Evolutionary conservation across 2,329 filamentous ascomycete species (phyloP).

Genomic region (Colletotrichum destructivum): DNA sequence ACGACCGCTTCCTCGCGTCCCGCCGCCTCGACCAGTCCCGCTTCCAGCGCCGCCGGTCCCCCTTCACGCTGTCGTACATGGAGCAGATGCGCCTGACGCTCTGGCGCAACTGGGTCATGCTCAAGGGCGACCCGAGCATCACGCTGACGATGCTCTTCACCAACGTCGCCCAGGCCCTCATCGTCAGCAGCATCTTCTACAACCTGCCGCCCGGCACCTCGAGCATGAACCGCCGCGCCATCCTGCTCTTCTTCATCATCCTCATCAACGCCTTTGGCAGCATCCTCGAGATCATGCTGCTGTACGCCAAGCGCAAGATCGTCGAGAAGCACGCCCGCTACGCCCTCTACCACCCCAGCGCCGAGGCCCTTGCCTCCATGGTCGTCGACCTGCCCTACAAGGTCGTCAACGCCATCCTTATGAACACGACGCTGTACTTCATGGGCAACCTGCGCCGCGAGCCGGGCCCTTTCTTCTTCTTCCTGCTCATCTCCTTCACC

Average conservation of each 20-base stretch:
- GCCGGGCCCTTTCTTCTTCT: constrained; percentile 76
- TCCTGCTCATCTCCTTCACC: constrained; percentile 72
- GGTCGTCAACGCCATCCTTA: constrained; percentile 49
- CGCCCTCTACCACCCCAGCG: constrained; percentile 57
- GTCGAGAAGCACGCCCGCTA: constrained; percentile 59
- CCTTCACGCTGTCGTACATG: constrained; percentile 62
- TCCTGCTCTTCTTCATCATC: constrained; percentile 68
- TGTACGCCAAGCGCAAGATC: constrained; percentile 55
- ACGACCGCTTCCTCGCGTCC: constrained; percentile 30
- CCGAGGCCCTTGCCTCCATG: constrained; percentile 49
- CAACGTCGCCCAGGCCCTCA: constrained; percentile 64
- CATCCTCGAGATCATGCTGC: constrained; percentile 55
- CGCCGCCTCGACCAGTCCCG: constrained; percentile 42
- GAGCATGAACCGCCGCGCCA: constrained; percentile 62
- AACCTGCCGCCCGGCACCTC: constrained; percentile 58
- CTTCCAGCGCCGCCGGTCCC: constrained; percentile 61
- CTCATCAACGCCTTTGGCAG: constrained; percentile 65
- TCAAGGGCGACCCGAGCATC: constrained; percentile 57
- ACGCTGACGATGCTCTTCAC: constrained; percentile 57
- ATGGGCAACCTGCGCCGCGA: constrained; percentile 60
- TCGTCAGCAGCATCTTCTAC: constrained; percentile 68
- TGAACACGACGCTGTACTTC: constrained; percentile 61
- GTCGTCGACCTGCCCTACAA: constrained; percentile 54
- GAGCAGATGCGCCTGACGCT: constrained; percentile 63
- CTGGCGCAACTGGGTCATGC: constrained; percentile 56